A percentile compares a stretch with the other conserved stretches of the same genome.
phyloP scores from a whole-genome alignment of 257 asterid species.

The Ajuga chamaepitys region DNA sequence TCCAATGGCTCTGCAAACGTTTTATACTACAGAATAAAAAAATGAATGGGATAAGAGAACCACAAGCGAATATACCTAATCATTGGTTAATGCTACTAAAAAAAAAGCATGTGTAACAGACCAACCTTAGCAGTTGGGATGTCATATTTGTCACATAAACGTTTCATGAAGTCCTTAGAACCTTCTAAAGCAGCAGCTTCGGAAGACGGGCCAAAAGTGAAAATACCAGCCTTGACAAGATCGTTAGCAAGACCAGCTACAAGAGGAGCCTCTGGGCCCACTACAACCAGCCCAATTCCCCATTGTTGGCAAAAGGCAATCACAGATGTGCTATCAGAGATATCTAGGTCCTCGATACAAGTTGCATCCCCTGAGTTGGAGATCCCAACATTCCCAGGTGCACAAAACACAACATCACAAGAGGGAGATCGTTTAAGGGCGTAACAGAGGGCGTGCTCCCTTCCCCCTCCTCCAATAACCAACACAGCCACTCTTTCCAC shows the following conservation, averaged over 20 bases:
- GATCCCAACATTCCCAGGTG: constrained; percentile 95
- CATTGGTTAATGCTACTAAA: background rate
- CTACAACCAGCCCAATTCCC: constrained; percentile 79
- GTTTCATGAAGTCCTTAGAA: constrained; percentile 88
- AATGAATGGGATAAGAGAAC: background rate
- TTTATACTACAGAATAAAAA: constrained; percentile 55
- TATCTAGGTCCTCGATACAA: constrained; percentile 61
- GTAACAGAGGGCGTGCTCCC: constrained; percentile 89
- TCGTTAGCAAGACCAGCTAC: constrained; percentile 91
- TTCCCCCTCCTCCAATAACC: constrained; percentile 97
- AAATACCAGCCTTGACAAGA: constrained; percentile 82
- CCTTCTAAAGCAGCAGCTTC: constrained; percentile 98
- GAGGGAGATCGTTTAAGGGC: constrained; percentile 77
- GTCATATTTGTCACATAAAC: constrained; percentile 74
- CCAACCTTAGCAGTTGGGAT: constrained; percentile 92
- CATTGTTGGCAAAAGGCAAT: constrained; percentile 69
- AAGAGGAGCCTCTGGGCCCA: constrained; percentile 96
- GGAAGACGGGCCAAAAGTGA: constrained; percentile 86
- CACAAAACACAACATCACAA: constrained; percentile 81
- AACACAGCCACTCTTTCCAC: constrained; percentile 73
- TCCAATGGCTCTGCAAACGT: constrained; percentile 57
- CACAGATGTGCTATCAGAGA: constrained; percentile 63
- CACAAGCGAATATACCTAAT: background rate
- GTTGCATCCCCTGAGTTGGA: constrained; percentile 81
- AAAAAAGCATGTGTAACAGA: background rate